Evolutionary conservation across 1,284 basidiomycete genomes (phyloP).

Genomic region (Naganishia sp.): DNA sequence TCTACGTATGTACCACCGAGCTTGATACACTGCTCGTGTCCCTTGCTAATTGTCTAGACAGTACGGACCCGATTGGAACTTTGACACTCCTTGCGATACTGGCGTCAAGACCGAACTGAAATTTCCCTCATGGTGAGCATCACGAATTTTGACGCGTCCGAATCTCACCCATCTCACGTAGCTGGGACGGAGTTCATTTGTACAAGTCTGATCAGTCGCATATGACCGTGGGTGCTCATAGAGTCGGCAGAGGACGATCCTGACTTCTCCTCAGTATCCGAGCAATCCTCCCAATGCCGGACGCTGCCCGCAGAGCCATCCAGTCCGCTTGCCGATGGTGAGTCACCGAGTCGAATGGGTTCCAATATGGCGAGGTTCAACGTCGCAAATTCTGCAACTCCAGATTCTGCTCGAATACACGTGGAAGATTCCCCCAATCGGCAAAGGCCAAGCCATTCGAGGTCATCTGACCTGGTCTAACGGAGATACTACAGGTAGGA

Average conservation of each 20-base stretch:
- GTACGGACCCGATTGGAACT: constrained; percentile 28
- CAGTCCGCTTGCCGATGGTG: constrained; percentile 41
- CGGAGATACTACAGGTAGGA: constrained; percentile 45
- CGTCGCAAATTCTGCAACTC: constrained; percentile 24
- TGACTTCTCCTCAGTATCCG: neutral
- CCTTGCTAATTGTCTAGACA: neutral
- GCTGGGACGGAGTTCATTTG: constrained; percentile 56
- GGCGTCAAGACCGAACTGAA: constrained; percentile 53
- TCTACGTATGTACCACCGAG: constrained; percentile 3
- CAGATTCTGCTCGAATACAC: constrained; percentile 45
- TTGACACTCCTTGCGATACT: constrained; percentile 37
- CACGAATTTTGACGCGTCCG: neutral
- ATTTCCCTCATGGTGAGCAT: constrained; percentile 22
- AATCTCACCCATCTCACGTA: constrained; percentile 16
- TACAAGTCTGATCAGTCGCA: constrained; percentile 42
- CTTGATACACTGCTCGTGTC: too few species aligned
- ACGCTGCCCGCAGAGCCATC: constrained; percentile 39
- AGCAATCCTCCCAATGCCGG: constrained; percentile 28
- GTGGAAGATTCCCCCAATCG: constrained; percentile 37
- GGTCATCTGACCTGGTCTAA: constrained; percentile 48
- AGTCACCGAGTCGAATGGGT: neutral
- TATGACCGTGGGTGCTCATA: constrained; percentile 32
- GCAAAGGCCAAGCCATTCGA: constrained; percentile 31
- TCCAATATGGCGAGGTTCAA: neutral
- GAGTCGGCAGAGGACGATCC: neutral